Base-by-base conservation (phyloP, 1,139 yeast species). In the Lodderomyces parapsilosis region DNA sequence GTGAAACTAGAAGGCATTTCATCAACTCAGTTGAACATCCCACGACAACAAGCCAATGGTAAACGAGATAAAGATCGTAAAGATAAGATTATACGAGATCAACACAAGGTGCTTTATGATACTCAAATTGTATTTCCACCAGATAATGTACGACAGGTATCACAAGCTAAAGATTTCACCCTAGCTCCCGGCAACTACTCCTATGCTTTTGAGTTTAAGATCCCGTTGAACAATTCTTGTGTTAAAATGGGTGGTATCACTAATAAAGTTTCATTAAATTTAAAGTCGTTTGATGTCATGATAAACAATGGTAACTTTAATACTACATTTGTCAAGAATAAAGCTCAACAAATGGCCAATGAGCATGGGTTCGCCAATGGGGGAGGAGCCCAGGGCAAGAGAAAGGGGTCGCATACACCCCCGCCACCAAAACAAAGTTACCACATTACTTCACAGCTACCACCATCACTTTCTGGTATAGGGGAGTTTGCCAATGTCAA, bases 121-220 rank as follows among this genome's bases (percentile, higher is more conserved):
- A 73, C 82, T 0, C 49, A 59, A 37, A 71, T 80, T 1, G 82
- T 82, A 20, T 83, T 82, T 51, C 88, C 89, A 0, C 85, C 88
- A 0, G 67, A 63, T 23, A 78, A 80, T 41, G 68, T 81, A 22
- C 62, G 79, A 10, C 56, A 66, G 35, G 78, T 74, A 1, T 68
- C 80, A 17, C 63, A 63, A 39, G 68, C 78, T 4, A 71, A 72
- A 46, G 81, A 78, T 42, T 81, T 76, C 57, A 81, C 87, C 0
- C 62, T 83, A 44, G 71, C 80, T 1, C 79, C 86, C 0, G 89
- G 89, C 0, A 68, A 68, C 28, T 81, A 83, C 55, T 54, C 65
- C 1, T 83, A 81, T 54, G 81, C 82, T 5, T 83, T 83, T 57
- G 65, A 66, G 38, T 78, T 83, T 55, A 65, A 62, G 47, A 62